Base-by-base conservation (phyloP, 352 stramenopile species). In the Pythium dissimile region DNA sequence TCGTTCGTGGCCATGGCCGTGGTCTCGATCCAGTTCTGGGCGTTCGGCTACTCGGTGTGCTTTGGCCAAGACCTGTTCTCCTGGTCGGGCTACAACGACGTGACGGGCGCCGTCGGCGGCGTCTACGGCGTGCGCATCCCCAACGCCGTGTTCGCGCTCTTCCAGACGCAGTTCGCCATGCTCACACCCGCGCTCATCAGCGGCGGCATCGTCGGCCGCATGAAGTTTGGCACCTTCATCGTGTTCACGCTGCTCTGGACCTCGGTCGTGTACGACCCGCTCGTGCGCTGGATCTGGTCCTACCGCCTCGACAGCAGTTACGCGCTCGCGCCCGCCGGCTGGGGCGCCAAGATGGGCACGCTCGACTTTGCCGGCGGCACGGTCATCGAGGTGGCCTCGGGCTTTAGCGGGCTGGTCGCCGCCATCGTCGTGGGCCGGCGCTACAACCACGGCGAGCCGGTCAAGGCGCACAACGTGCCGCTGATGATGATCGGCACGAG, bases 221-320 rank as follows among this genome's bases (percentile, higher is more conserved):
- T 94, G 76, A 89, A 89, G 39, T 92, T 90, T 39, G 68, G 69
- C 34, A 76, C 71, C 23, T 89, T 80, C 48, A 62, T 92, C 32
- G 35, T 93, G 15, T 96, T 95, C 62, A 84, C 84, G 13, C 43
- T 89, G n/a, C 53, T 94, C 7, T 96, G 84, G 78, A 92, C 84
- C 28, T 75, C 85, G 26, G 35, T 92, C 5, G 81, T 95, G 26
- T 96, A 95, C 67, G 84, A 89, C 59, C 86, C 85, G 11, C 67
- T 96, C 24, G 88, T 81, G 1, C 78, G 79, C 57, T 94, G 86
- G 83, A 86, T 92, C 60, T 96, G 88, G 86, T 76, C 77, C 4
- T 59, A 75, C n/a, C 69, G 88, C 37, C 74, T 94, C 42, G 70
- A 88, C 54, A 59, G 59, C 12, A 63, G 67, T 6, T 91, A 81